Evolutionary conservation across 2,329 filamentous ascomycete species (phyloP), one percentile per base, ranked within the genome.

Genomic region (Trichoderma cornu-damae): DNA sequence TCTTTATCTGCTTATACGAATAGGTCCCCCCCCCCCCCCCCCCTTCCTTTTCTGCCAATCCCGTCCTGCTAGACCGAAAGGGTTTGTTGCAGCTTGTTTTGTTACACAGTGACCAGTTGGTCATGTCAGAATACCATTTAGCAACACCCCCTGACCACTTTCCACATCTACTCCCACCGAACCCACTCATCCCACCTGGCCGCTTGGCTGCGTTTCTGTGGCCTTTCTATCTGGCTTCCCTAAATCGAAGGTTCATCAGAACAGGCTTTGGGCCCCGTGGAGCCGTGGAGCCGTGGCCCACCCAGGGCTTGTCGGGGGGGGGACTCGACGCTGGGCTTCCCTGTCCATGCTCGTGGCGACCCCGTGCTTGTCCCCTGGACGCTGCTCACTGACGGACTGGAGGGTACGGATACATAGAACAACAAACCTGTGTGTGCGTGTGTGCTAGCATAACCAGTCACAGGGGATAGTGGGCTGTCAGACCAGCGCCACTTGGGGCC

Each of bases 161-260:
- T 5, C n/a, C 49, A 34, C 43, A 11, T 30, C 12, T 40, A 47
- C 44, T 5, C 43, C 60, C 53, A 59, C 50, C 14, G 35, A 59
- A 32, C 26, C 55, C 56, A 50, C 56, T 24, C 49, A 54, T 16
- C 53, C 55, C n/a, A n/a, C 46, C 52, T 62, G 61, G 60, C 48
- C 59, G 63, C 58, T 61, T 57, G 52, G 57, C 60, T 59, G 62
- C 57, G 59, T 64, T 69, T 70, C 68, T 66, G 60, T 64, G 61
- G 64, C 59, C 62, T 67, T 69, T 69, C 67, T 62, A 65, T 64
- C 62, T 61, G 65, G 59, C 63, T 68, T 68, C 65, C 54, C 58
- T 59, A 28, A 52, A 51, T 57, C 52, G 52, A 57, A 51, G 40
- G 44, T 46, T 57, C 44, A 53, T 49, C 62, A 65, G 56, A 47